Percentiles rank a stretch among this genome's conserved stretches.
Evolutionary conservation across 306 rosid species (phyloP).

Genomic region (Fragaria nilgerrensis): DNA sequence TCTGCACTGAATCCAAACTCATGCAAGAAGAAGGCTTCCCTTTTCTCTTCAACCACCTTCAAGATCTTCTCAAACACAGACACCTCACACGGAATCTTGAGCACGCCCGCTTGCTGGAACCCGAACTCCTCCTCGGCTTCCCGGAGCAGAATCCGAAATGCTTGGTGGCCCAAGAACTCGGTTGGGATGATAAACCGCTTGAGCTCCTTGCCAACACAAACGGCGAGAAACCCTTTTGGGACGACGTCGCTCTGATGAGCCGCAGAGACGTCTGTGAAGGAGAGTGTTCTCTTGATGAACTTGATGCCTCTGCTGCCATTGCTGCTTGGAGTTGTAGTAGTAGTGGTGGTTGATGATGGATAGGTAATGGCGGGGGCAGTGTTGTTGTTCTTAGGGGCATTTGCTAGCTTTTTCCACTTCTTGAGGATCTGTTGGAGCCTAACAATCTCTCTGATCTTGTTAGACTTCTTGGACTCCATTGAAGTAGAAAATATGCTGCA

Average conservation of each 20-base stretch:
- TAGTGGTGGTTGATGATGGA: not conserved
- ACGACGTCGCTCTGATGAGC: slow-evolving; percentile 30
- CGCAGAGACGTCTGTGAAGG: slow-evolving; percentile 45
- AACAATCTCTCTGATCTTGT: slow-evolving; percentile 88
- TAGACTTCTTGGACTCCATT: slow-evolving; percentile 90
- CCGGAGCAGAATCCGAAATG: slow-evolving; percentile 48
- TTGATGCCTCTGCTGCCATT: slow-evolving; percentile 47
- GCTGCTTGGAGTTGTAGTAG: slow-evolving; percentile 6
- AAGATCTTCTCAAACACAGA: slow-evolving; percentile 52
- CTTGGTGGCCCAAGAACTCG: slow-evolving; percentile 57
- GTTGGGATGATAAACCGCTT: slow-evolving; percentile 80
- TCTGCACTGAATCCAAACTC: slow-evolving; percentile 29
- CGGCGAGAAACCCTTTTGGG: slow-evolving; percentile 82
- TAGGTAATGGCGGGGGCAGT: not conserved
- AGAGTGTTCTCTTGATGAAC: slow-evolving; percentile 72
- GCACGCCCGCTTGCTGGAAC: slow-evolving; percentile 73
- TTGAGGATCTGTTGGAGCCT: slow-evolving; percentile 92
- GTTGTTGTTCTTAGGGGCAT: slow-evolving; percentile 46
- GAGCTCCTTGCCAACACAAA: slow-evolving; percentile 74
- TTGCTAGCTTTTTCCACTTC: slow-evolving; percentile 90
- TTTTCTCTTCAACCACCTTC: slow-evolving; percentile 49
- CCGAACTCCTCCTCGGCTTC: slow-evolving; percentile 79
- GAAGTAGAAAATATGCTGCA: not conserved
- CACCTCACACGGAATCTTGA: slow-evolving; percentile 65
- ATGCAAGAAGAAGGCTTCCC: slow-evolving; percentile 31